A percentile compares a stretch with the other conserved stretches of the same genome.
These are phyloP conservation scores for Sporothrix euskadiensis DNA, from an alignment of 2,329 filamentous ascomycete genomes.

Conservation along the genomic window DNA sequence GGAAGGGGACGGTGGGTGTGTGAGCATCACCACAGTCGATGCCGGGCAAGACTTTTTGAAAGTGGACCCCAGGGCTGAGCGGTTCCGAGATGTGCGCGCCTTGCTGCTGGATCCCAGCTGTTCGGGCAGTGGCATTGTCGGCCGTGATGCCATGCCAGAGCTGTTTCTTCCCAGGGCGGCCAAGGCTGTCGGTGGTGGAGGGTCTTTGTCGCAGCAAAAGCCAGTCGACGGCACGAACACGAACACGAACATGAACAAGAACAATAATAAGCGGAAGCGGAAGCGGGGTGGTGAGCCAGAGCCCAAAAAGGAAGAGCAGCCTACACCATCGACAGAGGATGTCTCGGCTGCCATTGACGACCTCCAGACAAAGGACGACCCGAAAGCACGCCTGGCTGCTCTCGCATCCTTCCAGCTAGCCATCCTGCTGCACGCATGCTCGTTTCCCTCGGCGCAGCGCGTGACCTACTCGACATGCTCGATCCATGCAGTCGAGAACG, in stretches of 20 bases:
- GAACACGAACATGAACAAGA: slow-evolving; percentile 20
- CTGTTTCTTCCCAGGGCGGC: slow-evolving; percentile 58
- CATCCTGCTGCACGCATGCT: slow-evolving; percentile 80
- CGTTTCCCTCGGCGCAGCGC: slow-evolving; percentile 70
- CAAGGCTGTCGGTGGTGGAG: neutral
- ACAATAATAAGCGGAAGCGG: slow-evolving; percentile 50
- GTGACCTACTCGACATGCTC: slow-evolving; percentile 96
- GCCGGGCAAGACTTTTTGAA: slow-evolving; percentile 79
- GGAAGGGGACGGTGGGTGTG: slow-evolving; percentile 41
- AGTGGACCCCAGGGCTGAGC: slow-evolving; percentile 62
- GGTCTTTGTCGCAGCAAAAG: slow-evolving; percentile 16
- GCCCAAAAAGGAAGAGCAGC: neutral
- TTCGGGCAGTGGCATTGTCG: slow-evolving; percentile 91
- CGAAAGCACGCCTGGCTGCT: slow-evolving; percentile 66
- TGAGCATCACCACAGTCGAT: slow-evolving; percentile 62
- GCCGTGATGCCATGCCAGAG: slow-evolving; percentile 74
- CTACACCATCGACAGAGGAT: slow-evolving; percentile 15
- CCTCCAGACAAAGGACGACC: slow-evolving; percentile 59
- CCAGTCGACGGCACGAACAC: neutral
- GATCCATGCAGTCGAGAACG: slow-evolving; percentile 83
- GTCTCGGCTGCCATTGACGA: slow-evolving; percentile 42
- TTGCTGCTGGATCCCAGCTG: slow-evolving; percentile 91
- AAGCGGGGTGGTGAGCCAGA: slow-evolving; percentile 39
- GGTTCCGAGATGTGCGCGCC: slow-evolving; percentile 71
- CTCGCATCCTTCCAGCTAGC: slow-evolving; percentile 80